Base-by-base conservation (phyloP, 345 rosid genomes). In the Eucalyptus cloeziana region DNA sequence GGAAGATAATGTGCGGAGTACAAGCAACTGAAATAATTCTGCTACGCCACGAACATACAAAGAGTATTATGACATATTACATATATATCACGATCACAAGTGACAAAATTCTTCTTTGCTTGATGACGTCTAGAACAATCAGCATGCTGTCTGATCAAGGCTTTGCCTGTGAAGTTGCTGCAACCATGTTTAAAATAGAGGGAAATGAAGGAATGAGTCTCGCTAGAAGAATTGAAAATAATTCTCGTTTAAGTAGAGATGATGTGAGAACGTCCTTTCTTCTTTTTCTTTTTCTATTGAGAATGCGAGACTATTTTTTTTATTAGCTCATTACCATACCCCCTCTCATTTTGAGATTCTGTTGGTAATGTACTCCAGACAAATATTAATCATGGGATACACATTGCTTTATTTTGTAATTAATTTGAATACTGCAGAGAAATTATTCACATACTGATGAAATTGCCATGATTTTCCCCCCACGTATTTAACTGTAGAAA, bases 151-250 rank as follows among this genome's bases (percentile, higher is more conserved):
- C 10, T 64, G 2, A 16, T 67, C 79, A 67, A 67, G 40, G 79
- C 11, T 7, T 31, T 67, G 11, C 40, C 6, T 1, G 52, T 15
- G 0, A 1, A 15, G 19, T 10, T 21, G 10, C 22, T 15, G 79
- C 40, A 31, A 31, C 40, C 79, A 8, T 67, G 40, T 67, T 1
- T 16, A 67, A 67, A 31, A 67, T 15, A n/a, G 37, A 67, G 22
- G 79, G 79, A 15, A 67, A 67, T n/a, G 79, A 67, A 31, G 22
- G 11, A 31, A 31, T 67, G 19, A 67, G 79, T n/a, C 79, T 4
- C 40, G 8, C 40, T 67, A 9, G 44, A 37, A 33, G 80, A 69
- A 69, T 8, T 33, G 44, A 33, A 33, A 69, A 1, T 69, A 33
- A 17, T 33, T 33, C 80, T 69, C 24, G 12, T 10, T 1, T 8